Evolutionary conservation across 495 filamentous ascomycete genomes (phyloP).

Genomic region (Amphirosellinia nigrospora): DNA sequence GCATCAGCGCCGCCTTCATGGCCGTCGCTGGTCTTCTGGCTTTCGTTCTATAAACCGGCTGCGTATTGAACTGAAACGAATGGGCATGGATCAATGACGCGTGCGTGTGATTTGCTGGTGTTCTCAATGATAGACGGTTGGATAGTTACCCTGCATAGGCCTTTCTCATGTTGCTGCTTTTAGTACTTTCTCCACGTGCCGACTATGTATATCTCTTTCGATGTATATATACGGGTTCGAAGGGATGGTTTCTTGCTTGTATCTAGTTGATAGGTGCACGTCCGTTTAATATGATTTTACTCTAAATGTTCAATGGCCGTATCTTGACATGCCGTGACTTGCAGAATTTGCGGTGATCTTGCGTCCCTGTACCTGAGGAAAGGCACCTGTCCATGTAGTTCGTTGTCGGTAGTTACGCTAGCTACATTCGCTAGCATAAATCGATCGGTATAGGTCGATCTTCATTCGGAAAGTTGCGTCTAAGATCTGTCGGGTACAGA

Average conservation of each 20-base stretch:
- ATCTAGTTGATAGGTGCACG: slow-evolving; percentile 13
- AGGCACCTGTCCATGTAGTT: too few species aligned
- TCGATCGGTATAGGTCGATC: too few species aligned
- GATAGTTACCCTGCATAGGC: slow-evolving; percentile 5
- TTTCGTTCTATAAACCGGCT: slow-evolving; percentile 35
- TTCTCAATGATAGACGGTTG: slow-evolving; percentile 13
- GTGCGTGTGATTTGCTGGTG: background rate
- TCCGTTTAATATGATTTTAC: slow-evolving; percentile 16
- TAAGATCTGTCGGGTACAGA: background rate
- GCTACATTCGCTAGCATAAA: too few species aligned
- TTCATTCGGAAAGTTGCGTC: background rate
- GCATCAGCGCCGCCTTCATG: slow-evolving; percentile 39
- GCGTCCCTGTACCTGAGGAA: too few species aligned
- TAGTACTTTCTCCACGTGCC: slow-evolving; percentile 1
- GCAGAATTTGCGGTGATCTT: background rate
- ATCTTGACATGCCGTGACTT: background rate
- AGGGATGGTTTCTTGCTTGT: slow-evolving; percentile 20
- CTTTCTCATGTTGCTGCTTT: slow-evolving; percentile 1
- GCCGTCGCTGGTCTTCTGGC: slow-evolving; percentile 39
- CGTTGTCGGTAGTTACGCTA: background rate
- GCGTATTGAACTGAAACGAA: background rate
- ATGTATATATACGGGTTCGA: slow-evolving; percentile 20
- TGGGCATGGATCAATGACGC: slow-evolving; percentile 15
- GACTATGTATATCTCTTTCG: slow-evolving; percentile 19
- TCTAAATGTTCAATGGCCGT: background rate